Evolutionary conservation across 495 filamentous ascomycete genomes (phyloP).

Genomic region (Penicillium arizonense): DNA sequence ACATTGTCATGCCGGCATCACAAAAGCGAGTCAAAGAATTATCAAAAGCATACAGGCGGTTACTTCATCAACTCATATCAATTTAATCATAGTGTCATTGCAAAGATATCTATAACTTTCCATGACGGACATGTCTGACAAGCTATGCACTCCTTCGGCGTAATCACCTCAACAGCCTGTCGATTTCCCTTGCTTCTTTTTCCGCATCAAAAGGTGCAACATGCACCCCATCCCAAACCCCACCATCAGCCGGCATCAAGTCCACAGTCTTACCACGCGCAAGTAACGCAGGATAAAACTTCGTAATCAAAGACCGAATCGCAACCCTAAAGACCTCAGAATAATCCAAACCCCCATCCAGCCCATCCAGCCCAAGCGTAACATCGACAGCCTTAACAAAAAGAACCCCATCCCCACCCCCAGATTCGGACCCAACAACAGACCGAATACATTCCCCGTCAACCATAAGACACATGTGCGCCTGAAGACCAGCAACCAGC

Average conservation of each 20-base stretch:
- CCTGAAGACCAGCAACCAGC: not conserved
- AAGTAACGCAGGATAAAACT: not conserved
- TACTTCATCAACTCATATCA: no score
- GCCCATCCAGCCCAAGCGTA: not conserved
- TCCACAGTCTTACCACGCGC: no score
- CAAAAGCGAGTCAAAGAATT: not conserved
- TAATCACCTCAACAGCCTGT: no score
- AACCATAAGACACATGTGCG: constrained; percentile 4
- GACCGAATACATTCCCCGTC: constrained; percentile 6
- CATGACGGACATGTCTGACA: no score
- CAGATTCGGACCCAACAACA: not conserved
- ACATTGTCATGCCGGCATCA: not conserved
- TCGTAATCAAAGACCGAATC: not conserved
- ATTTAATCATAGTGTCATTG: no score
- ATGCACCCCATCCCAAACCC: no score
- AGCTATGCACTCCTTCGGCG: no score
- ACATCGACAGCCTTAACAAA: constrained; percentile 5
- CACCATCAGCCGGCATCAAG: no score
- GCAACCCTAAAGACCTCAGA: not conserved
- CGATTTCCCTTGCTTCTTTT: no score
- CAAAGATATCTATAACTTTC: no score
- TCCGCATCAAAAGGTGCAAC: no score
- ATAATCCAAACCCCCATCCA: not conserved
- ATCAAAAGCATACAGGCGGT: not conserved
- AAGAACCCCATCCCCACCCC: not conserved